phyloP scores from a whole-genome alignment of 2,329 filamentous ascomycete species.

The Fusarium mangiferae region DNA sequence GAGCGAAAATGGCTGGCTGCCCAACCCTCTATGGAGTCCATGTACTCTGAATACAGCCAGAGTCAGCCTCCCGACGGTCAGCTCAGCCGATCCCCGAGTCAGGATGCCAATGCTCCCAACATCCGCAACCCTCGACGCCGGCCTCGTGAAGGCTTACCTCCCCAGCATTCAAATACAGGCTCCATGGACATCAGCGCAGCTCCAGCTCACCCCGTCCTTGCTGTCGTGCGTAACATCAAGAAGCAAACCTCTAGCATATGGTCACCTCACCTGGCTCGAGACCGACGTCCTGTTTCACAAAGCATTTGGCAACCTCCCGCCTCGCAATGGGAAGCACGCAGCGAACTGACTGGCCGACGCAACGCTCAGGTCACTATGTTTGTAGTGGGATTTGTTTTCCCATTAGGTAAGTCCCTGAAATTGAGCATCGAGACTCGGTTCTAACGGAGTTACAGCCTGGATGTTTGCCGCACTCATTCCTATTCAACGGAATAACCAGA shows the following conservation, averaged over 20 bases:
- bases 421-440: background rate
- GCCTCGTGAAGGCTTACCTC: constrained; percentile 49
- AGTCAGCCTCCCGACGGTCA: constrained; percentile 59
- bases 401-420: constrained; percentile 66
- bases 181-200: constrained; percentile 59
- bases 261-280: constrained; percentile 77
- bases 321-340: constrained; percentile 70
- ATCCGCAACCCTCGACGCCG: constrained; percentile 60
- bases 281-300: constrained; percentile 66
- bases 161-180: constrained; percentile 31
- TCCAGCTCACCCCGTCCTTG: constrained; percentile 43
- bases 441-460: constrained; percentile 67
- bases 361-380: constrained; percentile 82
- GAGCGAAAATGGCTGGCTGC: constrained; percentile 64
- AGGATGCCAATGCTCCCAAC: constrained; percentile 58
- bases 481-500: constrained; percentile 68
- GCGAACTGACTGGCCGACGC: constrained; percentile 70
- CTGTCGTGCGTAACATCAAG: constrained; percentile 46
- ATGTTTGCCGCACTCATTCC: constrained; percentile 81
- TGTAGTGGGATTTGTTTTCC: constrained; percentile 80
- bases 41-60: constrained; percentile 59
- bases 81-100: constrained; percentile 60
- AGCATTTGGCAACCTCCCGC: constrained; percentile 81
- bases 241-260: constrained; percentile 71
- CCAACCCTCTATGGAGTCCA: constrained; percentile 56